phyloP scores from a whole-genome alignment of 345 rosid genomes.

The Passiflora organensis region DNA sequence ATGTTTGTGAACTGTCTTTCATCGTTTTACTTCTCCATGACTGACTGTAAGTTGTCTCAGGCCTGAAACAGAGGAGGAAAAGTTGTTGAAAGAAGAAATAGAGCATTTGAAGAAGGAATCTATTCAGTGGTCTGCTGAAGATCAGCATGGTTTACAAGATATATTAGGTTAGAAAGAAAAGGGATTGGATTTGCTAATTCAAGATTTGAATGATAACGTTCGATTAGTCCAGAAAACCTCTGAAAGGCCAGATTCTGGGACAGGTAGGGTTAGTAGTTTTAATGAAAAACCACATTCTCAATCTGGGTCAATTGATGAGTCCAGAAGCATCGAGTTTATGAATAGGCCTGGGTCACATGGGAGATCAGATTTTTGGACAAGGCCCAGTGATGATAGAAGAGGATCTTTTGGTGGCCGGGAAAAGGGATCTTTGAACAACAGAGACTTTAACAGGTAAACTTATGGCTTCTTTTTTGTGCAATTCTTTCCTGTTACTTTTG shows the following conservation, averaged over 20 bases:
- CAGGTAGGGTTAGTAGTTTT: conserved; percentile 52
- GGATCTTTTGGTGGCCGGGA: conserved; percentile 74
- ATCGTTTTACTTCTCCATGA: too few species aligned
- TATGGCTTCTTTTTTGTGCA: not conserved
- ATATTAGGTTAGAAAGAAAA: conserved; percentile 54
- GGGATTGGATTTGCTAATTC: conserved; percentile 53
- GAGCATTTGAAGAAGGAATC: conserved; percentile 42
- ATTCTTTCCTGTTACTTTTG: not conserved
- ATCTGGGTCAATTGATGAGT: conserved; percentile 69
- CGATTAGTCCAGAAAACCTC: conserved; percentile 65
- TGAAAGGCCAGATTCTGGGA: conserved; percentile 79
- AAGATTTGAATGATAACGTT: conserved; percentile 70
- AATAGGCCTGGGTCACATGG: conserved; percentile 87
- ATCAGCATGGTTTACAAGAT: conserved; percentile 32
- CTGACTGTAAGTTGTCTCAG: too few species aligned
- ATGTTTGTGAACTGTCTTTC: too few species aligned
- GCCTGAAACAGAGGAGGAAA: conserved; percentile 85
- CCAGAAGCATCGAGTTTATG: conserved; percentile 55
- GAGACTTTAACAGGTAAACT: conserved; percentile 67
- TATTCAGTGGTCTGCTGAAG: conserved; percentile 30
- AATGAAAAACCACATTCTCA: conserved; percentile 79
- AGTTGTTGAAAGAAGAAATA: conserved; percentile 57
- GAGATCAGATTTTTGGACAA: conserved; percentile 56
- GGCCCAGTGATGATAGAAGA: conserved; percentile 68
- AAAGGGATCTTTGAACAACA: conserved; percentile 62